phyloP scores from a whole-genome alignment of 768 basidiomycete genomes.

The Russula dissimulans region DNA sequence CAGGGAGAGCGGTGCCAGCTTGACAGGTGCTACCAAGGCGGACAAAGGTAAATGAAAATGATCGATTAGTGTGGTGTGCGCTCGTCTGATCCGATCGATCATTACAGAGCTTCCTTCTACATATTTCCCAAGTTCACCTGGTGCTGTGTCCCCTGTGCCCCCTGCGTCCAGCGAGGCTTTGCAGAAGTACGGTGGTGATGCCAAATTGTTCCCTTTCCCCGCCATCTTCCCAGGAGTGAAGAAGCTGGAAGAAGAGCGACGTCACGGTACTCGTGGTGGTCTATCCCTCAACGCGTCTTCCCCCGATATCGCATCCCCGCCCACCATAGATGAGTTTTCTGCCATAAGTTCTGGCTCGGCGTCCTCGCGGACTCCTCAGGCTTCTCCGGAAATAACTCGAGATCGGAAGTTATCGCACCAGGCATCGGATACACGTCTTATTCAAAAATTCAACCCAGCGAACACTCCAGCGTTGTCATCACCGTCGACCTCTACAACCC shows the following conservation, averaged over 20 bases:
- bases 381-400: conserved; percentile 40
- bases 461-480: conserved; percentile 34
- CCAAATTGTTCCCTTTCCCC: conserved; percentile 86
- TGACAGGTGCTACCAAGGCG: conserved; percentile 12
- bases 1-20: conserved; percentile 22
- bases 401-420: conserved; percentile 62
- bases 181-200: conserved; percentile 54
- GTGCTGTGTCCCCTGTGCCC: conserved; percentile 70
- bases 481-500: conserved; percentile 38
- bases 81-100: background rate
- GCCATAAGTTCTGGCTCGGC: conserved; percentile 34
- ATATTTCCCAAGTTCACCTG: conserved; percentile 40
- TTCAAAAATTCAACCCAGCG: conserved; percentile 40
- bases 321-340: conserved; percentile 37
- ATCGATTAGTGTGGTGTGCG: background rate
- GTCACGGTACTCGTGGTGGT: conserved; percentile 40
- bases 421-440: conserved; percentile 57
- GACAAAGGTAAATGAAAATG: conserved; percentile 15
- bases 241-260: conserved; percentile 59
- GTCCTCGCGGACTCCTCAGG: conserved; percentile 41
- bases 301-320: conserved; percentile 38
- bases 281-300: conserved; percentile 41
- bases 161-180: conserved; percentile 61
- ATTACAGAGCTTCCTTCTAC: conserved; percentile 11
- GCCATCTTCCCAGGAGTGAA: conserved; percentile 86